Evolutionary conservation across 176 grass and related monocot species (phyloP), one percentile per base, ranked within the genome.

Genomic region (Neostapfia colusana): DNA sequence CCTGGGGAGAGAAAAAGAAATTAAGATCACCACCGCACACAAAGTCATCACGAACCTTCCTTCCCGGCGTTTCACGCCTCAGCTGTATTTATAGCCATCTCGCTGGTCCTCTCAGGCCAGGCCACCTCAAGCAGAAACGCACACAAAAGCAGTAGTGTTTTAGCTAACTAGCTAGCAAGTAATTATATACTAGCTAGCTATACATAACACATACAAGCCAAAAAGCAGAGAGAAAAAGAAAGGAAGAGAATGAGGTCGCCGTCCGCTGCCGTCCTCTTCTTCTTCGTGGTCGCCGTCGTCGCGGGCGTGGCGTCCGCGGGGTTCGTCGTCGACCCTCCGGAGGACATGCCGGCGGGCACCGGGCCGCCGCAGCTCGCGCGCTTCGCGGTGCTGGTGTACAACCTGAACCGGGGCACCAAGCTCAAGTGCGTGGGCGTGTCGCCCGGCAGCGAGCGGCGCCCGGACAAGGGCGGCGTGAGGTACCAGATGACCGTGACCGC

Each of bases 351-450:
- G 38, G 46, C 16, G 7, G 66, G 75, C 10, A 57, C 85, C 37
- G 26, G 1, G n/a, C 31, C 56, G 37, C 45, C 46, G 9, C 48
- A 57, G 27, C 67, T 82, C 10, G 78, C 14, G 55, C 85, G 85
- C 0, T 87, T 87, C 72, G 78, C 79, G 6, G 85, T 82, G 72
- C 79, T 87, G 72, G 79, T 87, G 15, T 90, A 79, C 74, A 38
- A 69, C 83, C 23, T 90, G 67, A 68, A 35, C 79, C 43, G 77
- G 57, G 42, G 28, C 20, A 0, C 39, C 63, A 56, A 58, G 64
- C 70, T 80, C 48, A 80, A 12, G 65, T 80, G 58, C 65, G 17
- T 18, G 13, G 23, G 34, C 72, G 78, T 89, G 35, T 54, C n/a
- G n/a, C n/a, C 77, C 46, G 65, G 24, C 72, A 20, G 45, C 48